Evolutionary conservation across 495 filamentous ascomycete species (phyloP).

Genomic region (Aspergillus wentii): DNA sequence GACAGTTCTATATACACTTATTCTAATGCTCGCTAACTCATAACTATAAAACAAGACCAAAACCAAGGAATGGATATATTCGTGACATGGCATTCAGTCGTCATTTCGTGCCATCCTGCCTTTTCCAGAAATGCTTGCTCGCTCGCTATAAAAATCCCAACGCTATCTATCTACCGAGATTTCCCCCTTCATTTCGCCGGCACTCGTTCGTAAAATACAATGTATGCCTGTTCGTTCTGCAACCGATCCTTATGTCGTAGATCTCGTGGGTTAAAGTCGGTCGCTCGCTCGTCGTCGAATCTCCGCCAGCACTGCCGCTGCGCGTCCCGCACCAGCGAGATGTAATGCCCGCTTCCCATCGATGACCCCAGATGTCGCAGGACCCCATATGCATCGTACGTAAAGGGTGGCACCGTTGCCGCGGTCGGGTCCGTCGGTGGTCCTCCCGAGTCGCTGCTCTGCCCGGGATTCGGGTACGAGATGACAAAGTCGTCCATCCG

Average conservation of each 20-base stretch:
- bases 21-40: too few species aligned
- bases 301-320: slow-evolving; percentile 57
- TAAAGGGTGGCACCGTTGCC: slow-evolving; percentile 58
- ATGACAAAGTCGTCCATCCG: slow-evolving; percentile 58
- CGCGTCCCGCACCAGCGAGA: slow-evolving; percentile 58
- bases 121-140: too few species aligned
- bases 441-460: slow-evolving; percentile 16
- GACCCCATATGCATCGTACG: slow-evolving; percentile 69
- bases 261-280: slow-evolving; percentile 54
- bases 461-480: slow-evolving; percentile 24
- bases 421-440: slow-evolving; percentile 26
- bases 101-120: too few species aligned
- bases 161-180: too few species aligned
- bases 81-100: too few species aligned
- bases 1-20: too few species aligned
- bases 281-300: slow-evolving; percentile 59
- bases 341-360: slow-evolving; percentile 65
- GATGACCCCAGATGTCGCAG: slow-evolving; percentile 61
- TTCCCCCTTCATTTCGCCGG: slow-evolving; percentile 49
- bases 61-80: too few species aligned
- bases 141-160: too few species aligned
- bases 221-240: slow-evolving; percentile 62
- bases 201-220: slow-evolving; percentile 60
- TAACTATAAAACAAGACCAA: too few species aligned
- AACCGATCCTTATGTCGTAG: slow-evolving; percentile 40